Conservation (phyloP, 176 grass and related monocot species). For the Ananas comosus region DNA sequence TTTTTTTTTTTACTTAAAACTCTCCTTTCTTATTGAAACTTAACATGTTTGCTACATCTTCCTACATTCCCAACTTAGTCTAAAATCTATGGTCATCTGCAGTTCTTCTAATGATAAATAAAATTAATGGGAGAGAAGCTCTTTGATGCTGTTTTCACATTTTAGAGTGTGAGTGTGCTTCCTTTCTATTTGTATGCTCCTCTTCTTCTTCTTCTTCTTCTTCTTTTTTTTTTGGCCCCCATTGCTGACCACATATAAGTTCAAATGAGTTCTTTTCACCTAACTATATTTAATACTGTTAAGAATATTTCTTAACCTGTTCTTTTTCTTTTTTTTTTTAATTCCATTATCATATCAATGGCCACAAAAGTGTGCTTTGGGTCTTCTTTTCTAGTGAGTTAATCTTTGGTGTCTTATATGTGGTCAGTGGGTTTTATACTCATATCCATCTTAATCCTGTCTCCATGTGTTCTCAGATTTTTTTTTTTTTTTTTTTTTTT, state of each 20-base stretch:
- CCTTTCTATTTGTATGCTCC: too few relatives aligned
- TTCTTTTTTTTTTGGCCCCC: too few relatives aligned
- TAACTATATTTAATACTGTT: too few relatives aligned
- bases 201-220: too few relatives aligned
- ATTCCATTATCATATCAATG: too few relatives aligned
- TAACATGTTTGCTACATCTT: slow-evolving; percentile 7
- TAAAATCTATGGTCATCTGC: not conserved
- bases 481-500: not conserved
- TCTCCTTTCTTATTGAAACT: slow-evolving; percentile 5
- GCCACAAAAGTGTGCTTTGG: too few relatives aligned
- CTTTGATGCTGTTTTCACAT: not conserved
- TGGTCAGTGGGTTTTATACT: not conserved
- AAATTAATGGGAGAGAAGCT: not conserved
- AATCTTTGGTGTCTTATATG: not conserved
- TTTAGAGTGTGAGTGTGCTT: not conserved
- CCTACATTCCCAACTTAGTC: too few relatives aligned
- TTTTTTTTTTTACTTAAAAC: not conserved
- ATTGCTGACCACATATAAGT: too few relatives aligned
- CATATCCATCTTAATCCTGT: not conserved
- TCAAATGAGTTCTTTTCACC: too few relatives aligned
- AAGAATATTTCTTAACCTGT: too few relatives aligned
- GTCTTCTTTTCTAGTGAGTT: too few relatives aligned
- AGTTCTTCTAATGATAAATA: not conserved
- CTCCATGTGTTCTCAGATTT: not conserved
- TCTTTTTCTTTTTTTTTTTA: too few relatives aligned